Evolutionary conservation across 2,329 filamentous ascomycete genomes (phyloP).

Genomic region (Microsporum ferrugineum): DNA sequence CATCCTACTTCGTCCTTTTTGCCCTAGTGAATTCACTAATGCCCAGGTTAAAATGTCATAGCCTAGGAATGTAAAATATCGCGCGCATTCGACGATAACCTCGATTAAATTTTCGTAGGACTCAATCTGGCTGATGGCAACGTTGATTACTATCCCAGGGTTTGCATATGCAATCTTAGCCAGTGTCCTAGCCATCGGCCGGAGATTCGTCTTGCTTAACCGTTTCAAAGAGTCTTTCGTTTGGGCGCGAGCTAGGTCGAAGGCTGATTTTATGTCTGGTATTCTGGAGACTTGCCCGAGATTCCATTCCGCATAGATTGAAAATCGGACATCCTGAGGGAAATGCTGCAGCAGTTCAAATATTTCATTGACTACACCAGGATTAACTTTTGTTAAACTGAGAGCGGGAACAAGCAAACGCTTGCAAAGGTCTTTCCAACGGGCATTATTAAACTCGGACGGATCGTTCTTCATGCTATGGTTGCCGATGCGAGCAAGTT

Average conservation of each 20-base stretch:
- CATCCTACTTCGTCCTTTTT: slow-evolving; percentile 46
- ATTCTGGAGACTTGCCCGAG: slow-evolving; percentile 63
- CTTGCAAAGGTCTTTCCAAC: slow-evolving; percentile 78
- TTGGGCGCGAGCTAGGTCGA: slow-evolving; percentile 63
- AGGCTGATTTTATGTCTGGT: slow-evolving; percentile 66
- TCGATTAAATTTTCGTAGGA: slow-evolving; percentile 91
- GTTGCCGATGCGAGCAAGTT: slow-evolving; percentile 73
- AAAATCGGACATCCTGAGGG: slow-evolving; percentile 64
- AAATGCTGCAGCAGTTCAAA: slow-evolving; percentile 74
- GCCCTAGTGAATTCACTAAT: slow-evolving; percentile 60
- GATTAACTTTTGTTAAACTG: slow-evolving; percentile 74
- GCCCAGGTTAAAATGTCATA: slow-evolving; percentile 94
- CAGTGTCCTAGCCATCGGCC: slow-evolving; percentile 73
- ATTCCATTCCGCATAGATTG: slow-evolving; percentile 90
- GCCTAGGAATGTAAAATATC: slow-evolving; percentile 83
- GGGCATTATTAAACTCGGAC: slow-evolving; percentile 57
- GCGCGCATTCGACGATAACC: slow-evolving; percentile 84
- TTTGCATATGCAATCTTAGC: slow-evolving; percentile 88
- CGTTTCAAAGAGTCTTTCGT: slow-evolving; percentile 81
- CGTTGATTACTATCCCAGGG: slow-evolving; percentile 81
- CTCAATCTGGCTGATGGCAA: slow-evolving; percentile 82
- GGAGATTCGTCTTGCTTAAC: slow-evolving; percentile 74
- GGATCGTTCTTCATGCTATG: slow-evolving; percentile 59
- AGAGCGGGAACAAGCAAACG: slow-evolving; percentile 78
- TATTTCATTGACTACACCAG: slow-evolving; percentile 71